These are phyloP conservation scores for Strigomonas galati DNA, from an alignment of 208 protist species.

Conservation along the genomic window DNA sequence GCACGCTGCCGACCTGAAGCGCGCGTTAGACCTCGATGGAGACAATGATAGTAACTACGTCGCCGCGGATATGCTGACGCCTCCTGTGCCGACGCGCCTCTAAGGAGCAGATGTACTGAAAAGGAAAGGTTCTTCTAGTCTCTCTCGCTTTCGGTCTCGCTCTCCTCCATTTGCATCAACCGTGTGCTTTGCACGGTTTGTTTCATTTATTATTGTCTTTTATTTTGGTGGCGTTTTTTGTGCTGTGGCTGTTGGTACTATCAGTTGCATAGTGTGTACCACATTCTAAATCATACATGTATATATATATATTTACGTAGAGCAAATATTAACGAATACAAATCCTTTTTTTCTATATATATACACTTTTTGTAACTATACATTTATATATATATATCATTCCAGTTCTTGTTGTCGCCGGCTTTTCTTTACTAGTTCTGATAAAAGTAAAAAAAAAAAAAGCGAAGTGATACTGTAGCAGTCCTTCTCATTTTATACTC, in stretches of 20 bases:
- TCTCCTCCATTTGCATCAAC: no score
- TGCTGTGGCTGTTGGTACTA: neutral
- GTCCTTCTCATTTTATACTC: constrained; percentile 5
- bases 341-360: neutral
- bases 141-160: neutral
- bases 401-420: no score
- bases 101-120: no score
- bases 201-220: neutral
- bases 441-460: constrained; percentile 23
- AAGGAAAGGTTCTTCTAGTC: no score
- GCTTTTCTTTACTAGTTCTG: neutral
- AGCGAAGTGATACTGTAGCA: neutral
- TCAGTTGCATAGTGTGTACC: neutral
- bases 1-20: neutral
- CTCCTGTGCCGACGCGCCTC: neutral
- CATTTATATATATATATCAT: neutral
- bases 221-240: constrained; percentile 8
- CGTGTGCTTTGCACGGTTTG: neutral
- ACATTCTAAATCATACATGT: no score
- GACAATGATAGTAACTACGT: neutral
- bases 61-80: neutral
- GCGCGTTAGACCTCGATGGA: no score
- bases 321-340: neutral
- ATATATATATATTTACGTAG: neutral
- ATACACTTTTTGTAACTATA: neutral